Base-by-base conservation (phyloP, 2,329 filamentous ascomycete genomes). In the Pseudocercospora cruenta region DNA sequence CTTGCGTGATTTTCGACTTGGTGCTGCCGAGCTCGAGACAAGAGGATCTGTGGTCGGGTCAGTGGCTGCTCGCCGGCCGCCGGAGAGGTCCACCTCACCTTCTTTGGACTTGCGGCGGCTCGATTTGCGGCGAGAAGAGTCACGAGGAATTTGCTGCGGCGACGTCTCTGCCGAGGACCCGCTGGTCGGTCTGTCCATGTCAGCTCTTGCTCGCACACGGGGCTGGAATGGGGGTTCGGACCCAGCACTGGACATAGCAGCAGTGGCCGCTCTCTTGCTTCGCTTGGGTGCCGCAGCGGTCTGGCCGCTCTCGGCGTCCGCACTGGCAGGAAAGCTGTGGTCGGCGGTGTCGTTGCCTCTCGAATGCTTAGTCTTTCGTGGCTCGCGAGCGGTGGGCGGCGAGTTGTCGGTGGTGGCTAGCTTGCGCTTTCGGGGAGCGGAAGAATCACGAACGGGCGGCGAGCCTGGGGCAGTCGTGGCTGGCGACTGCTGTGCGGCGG, bases 211-310 rank as follows among this genome's bases (percentile, higher is more conserved):
- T 64, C 62, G 64, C 57, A 28, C 36, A 58, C 65, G 53, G 28
- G 62, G 58, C 43, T 59, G 49, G 58, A 62, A 53, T 59, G 65
- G 66, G 39, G 54, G 51, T 65, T 59, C 86, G 73, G 86, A 93
- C 90, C 87, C 88, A 80, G 86, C 85, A 79, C 86, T 88, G 76
- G 91, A 92, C 91, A 94, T 94, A 77, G 84, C 85, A 77, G 84
- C 84, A 75, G 80, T 51, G 60, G 67, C 66, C 55, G 70, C 72
- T 67, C 69, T 73, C 60, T 79, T 76, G 75, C 84, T 80, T 89
- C 90, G 75, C 84, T 86, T 79, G 87, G 90, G 81, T 70, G 82
- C 78, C 58, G 82, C 76, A 69, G 73, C 78, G 74, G 78, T 71
- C 71, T 73, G 58, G 45, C 58, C 58, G 43, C 39, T 47, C 57